Percentiles rank a stretch among this genome's conserved stretches.
Conservation (phyloP, 768 basidiomycete genomes). For the Dentipellis fragilis region DNA sequence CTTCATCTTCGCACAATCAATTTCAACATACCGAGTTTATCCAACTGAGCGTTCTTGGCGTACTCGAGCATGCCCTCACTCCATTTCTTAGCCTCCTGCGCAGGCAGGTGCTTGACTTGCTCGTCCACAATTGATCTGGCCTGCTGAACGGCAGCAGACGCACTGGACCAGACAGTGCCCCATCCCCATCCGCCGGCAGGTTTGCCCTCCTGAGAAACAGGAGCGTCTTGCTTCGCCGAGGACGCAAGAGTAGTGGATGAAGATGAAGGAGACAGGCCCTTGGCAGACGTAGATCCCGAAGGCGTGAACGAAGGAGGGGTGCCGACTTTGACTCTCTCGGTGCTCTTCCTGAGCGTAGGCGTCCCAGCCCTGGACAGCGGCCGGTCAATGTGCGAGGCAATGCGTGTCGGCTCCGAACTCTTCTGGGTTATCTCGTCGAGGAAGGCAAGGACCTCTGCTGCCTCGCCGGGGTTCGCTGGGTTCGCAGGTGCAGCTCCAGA, state of each 20-base stretch:
- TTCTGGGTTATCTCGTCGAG: conserved; percentile 93
- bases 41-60: conserved; percentile 79
- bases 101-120: conserved; percentile 80
- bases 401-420: conserved; percentile 65
- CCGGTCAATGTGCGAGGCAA: conserved; percentile 46
- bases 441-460: conserved; percentile 82
- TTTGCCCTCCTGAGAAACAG: conserved; percentile 2
- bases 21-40: conserved; percentile 63
- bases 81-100: conserved; percentile 84
- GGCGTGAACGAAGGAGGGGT: conserved; percentile 24
- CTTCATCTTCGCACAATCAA: not conserved
- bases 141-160: conserved; percentile 79
- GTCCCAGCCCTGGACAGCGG: conserved; percentile 59
- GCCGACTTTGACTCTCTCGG: conserved; percentile 65
- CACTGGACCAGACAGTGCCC: conserved; percentile 84
- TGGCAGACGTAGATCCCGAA: conserved; percentile 21
- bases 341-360: conserved; percentile 63
- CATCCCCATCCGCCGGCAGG: conserved; percentile 59
- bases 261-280: conserved; percentile 28
- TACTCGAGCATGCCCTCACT: conserved; percentile 78
- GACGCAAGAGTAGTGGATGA: conserved; percentile 11
- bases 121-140: conserved; percentile 86
- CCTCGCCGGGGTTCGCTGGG: conserved; percentile 45
- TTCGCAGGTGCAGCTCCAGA: conserved; percentile 12
- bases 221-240: conserved; percentile 11